These are phyloP conservation scores for Alnus glutinosa DNA, from an alignment of 306 rosid genomes.

Conservation along the genomic window DNA sequence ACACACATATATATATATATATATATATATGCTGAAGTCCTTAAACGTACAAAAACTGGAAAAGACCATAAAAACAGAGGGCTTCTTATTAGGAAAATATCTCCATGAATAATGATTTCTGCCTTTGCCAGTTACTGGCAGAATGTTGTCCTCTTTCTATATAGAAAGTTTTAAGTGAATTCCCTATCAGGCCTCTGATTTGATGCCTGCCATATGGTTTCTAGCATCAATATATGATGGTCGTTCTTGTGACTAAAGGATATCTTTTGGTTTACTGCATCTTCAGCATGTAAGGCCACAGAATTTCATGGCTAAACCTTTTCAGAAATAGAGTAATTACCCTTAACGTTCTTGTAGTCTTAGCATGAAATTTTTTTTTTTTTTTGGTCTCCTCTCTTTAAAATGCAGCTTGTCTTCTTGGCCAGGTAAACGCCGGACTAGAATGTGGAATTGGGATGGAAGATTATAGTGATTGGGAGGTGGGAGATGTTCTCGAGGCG, in stretches of 20 bases:
- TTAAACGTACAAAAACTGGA: neutral
- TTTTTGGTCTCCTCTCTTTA: neutral
- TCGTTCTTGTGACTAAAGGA: neutral
- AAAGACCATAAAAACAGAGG: neutral
- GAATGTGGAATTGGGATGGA: conserved; percentile 91
- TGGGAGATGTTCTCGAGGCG: conserved; percentile 73
- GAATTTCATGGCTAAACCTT: neutral
- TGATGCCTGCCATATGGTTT: neutral
- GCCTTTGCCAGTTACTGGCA: neutral
- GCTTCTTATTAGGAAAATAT: neutral
- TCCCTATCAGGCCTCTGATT: neutral
- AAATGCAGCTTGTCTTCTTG: conserved; percentile 26
- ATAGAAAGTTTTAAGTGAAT: neutral
- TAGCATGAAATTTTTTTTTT: conserved; percentile 10
- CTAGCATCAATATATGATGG: neutral
- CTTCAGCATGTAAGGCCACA: neutral
- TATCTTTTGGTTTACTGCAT: conserved; percentile 1
- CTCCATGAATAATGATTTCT: neutral
- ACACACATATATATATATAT: no score
- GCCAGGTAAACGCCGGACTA: conserved; percentile 85
- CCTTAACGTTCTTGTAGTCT: conserved; percentile 14
- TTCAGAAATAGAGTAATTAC: neutral
- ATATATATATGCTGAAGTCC: neutral
- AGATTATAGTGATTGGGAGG: conserved; percentile 83
- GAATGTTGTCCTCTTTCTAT: neutral